Evolutionary conservation across 2,329 filamentous ascomycete genomes (phyloP).

Genomic region (Sarocladium strictum): DNA sequence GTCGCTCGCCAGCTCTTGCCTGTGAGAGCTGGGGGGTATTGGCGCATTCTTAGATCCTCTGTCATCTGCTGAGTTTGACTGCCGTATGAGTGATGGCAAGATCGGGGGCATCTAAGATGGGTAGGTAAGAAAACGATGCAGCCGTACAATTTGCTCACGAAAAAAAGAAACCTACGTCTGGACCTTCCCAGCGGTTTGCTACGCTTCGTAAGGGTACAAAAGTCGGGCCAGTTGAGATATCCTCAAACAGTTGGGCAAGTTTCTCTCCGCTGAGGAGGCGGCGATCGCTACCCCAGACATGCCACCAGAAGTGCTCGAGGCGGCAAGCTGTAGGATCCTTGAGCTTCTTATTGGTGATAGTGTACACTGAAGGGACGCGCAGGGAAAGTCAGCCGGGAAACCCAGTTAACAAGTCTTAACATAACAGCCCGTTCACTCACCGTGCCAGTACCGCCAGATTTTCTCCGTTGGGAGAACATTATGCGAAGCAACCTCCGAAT

Average conservation of each 20-base stretch:
- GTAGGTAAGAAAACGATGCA: neutral
- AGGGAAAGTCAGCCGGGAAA: neutral
- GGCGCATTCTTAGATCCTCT: neutral
- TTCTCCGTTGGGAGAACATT: slow-evolving; percentile 44
- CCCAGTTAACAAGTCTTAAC: neutral
- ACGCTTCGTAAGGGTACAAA: slow-evolving; percentile 50
- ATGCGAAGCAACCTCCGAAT: slow-evolving; percentile 48
- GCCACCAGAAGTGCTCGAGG: slow-evolving; percentile 62
- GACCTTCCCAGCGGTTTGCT: slow-evolving; percentile 45
- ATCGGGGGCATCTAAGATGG: slow-evolving; percentile 10
- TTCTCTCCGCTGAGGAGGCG: slow-evolving; percentile 45
- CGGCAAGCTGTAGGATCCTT: slow-evolving; percentile 57
- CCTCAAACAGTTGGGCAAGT: slow-evolving; percentile 49
- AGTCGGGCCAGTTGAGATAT: slow-evolving; percentile 52
- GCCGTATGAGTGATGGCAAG: slow-evolving; percentile 5
- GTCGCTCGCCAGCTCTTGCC: neutral
- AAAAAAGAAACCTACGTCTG: slow-evolving; percentile 32
- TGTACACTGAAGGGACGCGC: slow-evolving; percentile 42
- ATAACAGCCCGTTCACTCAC: slow-evolving; percentile 28
- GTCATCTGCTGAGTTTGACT: slow-evolving; percentile 1
- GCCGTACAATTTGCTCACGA: neutral
- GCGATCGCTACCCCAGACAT: slow-evolving; percentile 55
- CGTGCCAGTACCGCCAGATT: slow-evolving; percentile 51
- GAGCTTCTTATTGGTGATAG: slow-evolving; percentile 51
- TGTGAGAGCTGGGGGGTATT: neutral